Evolutionary conservation across 305 asterid genomes (phyloP).

Genomic region (Solanum hybrid): DNA sequence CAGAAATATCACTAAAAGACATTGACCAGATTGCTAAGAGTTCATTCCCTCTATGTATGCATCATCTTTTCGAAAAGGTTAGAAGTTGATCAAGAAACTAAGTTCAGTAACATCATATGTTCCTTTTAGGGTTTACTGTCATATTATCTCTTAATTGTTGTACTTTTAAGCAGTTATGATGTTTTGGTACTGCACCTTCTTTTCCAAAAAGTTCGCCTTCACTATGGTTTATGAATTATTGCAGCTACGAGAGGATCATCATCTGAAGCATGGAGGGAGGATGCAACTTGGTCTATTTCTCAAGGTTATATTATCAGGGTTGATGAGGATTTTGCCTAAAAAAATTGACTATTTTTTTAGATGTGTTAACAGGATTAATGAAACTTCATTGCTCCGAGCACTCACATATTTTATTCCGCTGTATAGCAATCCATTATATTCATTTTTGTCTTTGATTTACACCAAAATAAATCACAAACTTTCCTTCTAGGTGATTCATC

Average conservation of each 20-base stretch:
- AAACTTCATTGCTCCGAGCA: not conserved
- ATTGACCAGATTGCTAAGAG: conserved; percentile 79
- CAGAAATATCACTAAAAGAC: conserved; percentile 68
- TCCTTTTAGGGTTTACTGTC: not conserved
- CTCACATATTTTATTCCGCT: not conserved
- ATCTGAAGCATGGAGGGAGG: conserved; percentile 95
- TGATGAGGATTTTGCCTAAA: not conserved
- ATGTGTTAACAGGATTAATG: not conserved
- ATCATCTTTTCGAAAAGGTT: conserved; percentile 83
- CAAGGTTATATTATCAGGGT: conserved; percentile 42
- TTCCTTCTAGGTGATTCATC: not conserved
- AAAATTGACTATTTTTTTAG: not conserved
- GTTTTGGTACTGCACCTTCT: not conserved
- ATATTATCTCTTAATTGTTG: not conserved
- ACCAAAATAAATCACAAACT: not conserved
- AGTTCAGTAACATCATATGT: not conserved
- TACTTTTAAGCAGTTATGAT: not conserved
- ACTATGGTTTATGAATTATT: not conserved
- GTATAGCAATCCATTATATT: not conserved
- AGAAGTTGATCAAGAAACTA: conserved; percentile 6
- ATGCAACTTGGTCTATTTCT: conserved; percentile 92
- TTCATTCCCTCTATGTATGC: conserved; percentile 97
- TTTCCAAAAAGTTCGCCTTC: not conserved
- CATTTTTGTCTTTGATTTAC: not conserved
- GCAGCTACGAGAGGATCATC: conserved; percentile 98